Percentiles rank a stretch among this genome's conserved stretches.
phyloP scores from a whole-genome alignment of 257 asterid species.

The Penstemon newberryi region DNA sequence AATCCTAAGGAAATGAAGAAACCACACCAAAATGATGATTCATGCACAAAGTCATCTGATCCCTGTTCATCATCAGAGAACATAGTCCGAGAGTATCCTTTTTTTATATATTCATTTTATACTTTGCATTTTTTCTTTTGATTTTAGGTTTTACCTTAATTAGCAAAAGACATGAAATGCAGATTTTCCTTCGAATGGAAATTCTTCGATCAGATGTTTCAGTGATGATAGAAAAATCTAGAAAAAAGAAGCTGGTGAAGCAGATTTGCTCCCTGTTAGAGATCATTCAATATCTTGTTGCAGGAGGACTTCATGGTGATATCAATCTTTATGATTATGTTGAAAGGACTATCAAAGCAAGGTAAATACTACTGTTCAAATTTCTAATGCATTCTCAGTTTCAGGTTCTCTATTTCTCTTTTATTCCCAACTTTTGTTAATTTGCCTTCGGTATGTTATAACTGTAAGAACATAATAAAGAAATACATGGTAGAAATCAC shows the following conservation, averaged over 20 bases:
- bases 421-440: background rate
- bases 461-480: background rate
- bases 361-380: slow-evolving; percentile 46
- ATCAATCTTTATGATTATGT: slow-evolving; percentile 77
- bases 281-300: slow-evolving; percentile 83
- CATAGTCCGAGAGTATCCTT: slow-evolving; percentile 85
- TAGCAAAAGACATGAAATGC: slow-evolving; percentile 73
- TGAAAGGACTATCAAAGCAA: slow-evolving; percentile 70
- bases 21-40: slow-evolving; percentile 36
- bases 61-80: slow-evolving; percentile 42
- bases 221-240: slow-evolving; percentile 47
- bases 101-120: slow-evolving; percentile 21
- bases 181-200: slow-evolving; percentile 95
- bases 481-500: background rate
- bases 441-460: background rate
- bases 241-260: slow-evolving; percentile 67
- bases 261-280: slow-evolving; percentile 86
- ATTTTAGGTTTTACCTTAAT: slow-evolving; percentile 44
- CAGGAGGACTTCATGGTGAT: slow-evolving; percentile 88
- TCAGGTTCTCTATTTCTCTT: background rate
- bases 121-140: background rate
- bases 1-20: slow-evolving; percentile 82
- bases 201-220: slow-evolving; percentile 56
- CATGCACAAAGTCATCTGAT: slow-evolving; percentile 28
- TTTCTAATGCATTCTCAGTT: background rate